A percentile compares a stretch with the other conserved stretches of the same genome.
Evolutionary conservation across 2,329 filamentous ascomycete species (phyloP).

Genomic region (Penicillium verrucosum): DNA sequence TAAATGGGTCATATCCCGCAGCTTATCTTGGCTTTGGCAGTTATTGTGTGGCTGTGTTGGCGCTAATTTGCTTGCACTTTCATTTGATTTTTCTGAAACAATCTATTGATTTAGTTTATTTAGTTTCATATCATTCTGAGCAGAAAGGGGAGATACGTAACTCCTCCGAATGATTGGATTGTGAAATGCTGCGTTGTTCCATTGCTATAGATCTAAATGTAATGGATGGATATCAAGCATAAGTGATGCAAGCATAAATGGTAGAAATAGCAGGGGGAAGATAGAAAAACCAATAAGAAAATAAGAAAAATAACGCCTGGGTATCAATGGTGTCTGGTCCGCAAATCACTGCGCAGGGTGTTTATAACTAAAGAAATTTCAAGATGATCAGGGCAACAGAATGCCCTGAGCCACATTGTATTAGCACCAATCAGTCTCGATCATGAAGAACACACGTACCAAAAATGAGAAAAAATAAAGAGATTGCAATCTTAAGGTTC

Average conservation of each 20-base stretch:
- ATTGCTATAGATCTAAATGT: neutral
- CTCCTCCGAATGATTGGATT: neutral
- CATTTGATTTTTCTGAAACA: neutral
- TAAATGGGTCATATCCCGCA: constrained; percentile 3
- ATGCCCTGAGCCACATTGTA: constrained; percentile 5
- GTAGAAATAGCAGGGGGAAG: neutral
- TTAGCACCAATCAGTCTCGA: neutral
- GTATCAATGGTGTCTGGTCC: neutral
- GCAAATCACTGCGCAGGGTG: neutral
- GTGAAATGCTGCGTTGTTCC: neutral
- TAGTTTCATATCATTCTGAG: neutral
- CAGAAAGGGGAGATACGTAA: neutral
- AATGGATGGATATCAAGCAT: neutral
- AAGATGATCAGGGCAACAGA: constrained; percentile 7
- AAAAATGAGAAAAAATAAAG: constrained; percentile 19
- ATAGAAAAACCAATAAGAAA: neutral
- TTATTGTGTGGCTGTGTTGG: constrained; percentile 7
- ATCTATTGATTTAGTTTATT: no score
- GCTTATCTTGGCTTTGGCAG: constrained; percentile 5
- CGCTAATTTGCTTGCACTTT: neutral
- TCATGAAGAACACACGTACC: constrained; percentile 2
- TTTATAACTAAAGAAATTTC: constrained; percentile 13
- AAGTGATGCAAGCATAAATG: neutral
- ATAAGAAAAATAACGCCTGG: neutral
- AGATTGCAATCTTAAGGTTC: constrained; percentile 22